Percentiles rank a stretch among this genome's conserved stretches.
phyloP scores from a whole-genome alignment of 495 filamentous ascomycete species.

The Lichenothelia convexa region DNA sequence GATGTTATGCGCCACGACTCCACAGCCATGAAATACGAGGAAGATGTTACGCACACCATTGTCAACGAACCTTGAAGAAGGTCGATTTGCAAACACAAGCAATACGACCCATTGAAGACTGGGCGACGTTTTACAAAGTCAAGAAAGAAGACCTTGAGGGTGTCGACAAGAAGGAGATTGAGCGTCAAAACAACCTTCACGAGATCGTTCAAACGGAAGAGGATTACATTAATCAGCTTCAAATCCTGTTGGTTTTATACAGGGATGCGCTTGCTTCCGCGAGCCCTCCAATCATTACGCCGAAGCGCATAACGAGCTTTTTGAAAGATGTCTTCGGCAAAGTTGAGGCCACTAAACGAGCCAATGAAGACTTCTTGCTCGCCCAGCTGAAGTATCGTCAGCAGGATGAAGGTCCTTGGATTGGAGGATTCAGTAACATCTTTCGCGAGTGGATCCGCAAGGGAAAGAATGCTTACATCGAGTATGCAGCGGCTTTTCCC shows the following conservation, averaged over 20 bases:
- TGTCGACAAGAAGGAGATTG: constrained; percentile 67
- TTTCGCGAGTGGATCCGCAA: constrained; percentile 98
- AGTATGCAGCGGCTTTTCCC: constrained; percentile 78
- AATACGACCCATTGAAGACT: constrained; percentile 56
- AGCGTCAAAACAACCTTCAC: constrained; percentile 85
- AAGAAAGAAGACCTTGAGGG: constrained; percentile 53
- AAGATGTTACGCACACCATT: constrained; percentile 87
- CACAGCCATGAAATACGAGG: constrained; percentile 58
- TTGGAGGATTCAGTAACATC: constrained; percentile 87
- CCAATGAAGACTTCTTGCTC: constrained; percentile 86
- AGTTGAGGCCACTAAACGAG: constrained; percentile 71
- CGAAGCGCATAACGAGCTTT: constrained; percentile 58
- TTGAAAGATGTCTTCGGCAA: constrained; percentile 75
- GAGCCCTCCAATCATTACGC: constrained; percentile 65
- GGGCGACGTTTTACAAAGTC: constrained; percentile 80
- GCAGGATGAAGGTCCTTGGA: constrained; percentile 88
- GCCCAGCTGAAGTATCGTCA: constrained; percentile 95
- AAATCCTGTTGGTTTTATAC: constrained; percentile 70
- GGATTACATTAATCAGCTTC: constrained; percentile 68
- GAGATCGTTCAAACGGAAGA: constrained; percentile 94
- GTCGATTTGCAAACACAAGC: constrained; percentile 64
- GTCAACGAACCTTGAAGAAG: constrained; percentile 84
- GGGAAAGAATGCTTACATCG: constrained; percentile 72
- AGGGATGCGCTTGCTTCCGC: constrained; percentile 57
- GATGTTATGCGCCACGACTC: constrained; percentile 73